phyloP scores from a whole-genome alignment of 352 stramenopile species.

The Globisporangium recalcitrans region DNA sequence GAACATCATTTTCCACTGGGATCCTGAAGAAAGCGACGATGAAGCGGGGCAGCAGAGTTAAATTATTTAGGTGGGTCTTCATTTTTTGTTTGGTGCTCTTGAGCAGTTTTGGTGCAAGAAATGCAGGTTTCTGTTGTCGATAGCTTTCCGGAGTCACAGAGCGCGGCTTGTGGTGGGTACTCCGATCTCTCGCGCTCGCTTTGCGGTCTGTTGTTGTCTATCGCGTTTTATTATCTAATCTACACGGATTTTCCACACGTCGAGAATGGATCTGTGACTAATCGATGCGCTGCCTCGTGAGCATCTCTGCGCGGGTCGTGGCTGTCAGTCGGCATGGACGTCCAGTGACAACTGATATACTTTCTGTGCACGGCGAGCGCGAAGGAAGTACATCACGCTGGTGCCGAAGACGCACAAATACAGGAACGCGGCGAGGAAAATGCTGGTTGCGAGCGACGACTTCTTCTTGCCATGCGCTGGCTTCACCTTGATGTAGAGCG shows the following conservation, averaged over 20 bases:
- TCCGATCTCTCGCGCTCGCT: not conserved
- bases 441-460: conserved; percentile 77
- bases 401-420: conserved; percentile 83
- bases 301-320: conserved; percentile 8
- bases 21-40: conserved; percentile 13
- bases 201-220: conserved; percentile 14
- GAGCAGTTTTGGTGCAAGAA: conserved; percentile 8
- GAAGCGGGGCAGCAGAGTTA: conserved; percentile 1
- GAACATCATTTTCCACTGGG: conserved; percentile 31
- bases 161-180: not conserved
- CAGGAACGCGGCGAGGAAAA: conserved; percentile 82
- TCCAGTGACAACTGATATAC: conserved; percentile 87
- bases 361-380: conserved; percentile 71
- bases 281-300: not conserved
- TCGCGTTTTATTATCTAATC: conserved; percentile 35
- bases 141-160: not conserved
- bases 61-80: conserved; percentile 4
- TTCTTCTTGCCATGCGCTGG: conserved; percentile 78
- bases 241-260: conserved; percentile 26
- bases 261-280: not conserved
- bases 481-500: conserved; percentile 81
- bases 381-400: conserved; percentile 84
- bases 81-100: conserved; percentile 11
- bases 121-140: conserved; percentile 6
- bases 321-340: conserved; percentile 67